phyloP scores from a whole-genome alignment of 768 basidiomycete species.

The Paxillus involutus region DNA sequence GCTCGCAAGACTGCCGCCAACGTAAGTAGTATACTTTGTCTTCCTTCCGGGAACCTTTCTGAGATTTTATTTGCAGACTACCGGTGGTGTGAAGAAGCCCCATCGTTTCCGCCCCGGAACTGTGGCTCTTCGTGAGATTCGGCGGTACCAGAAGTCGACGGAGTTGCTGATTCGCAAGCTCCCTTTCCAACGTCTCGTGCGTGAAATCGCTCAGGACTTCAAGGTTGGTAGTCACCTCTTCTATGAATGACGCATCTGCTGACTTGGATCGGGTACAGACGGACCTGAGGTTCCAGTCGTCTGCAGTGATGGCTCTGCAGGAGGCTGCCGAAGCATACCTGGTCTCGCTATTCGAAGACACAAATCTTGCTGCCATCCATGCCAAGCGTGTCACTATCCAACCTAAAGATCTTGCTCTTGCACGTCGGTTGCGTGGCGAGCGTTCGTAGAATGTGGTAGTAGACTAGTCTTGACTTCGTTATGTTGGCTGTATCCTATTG shows the following conservation, averaged over 20 bases:
- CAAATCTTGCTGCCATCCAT: slow-evolving; percentile 83
- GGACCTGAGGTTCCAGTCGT: slow-evolving; percentile 87
- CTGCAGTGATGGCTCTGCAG: slow-evolving; percentile 83
- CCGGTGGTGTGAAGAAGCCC: slow-evolving; percentile 93
- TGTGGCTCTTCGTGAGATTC: slow-evolving; percentile 87
- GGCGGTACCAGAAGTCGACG: slow-evolving; percentile 87
- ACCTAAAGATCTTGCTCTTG: slow-evolving; percentile 83
- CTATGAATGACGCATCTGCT: slow-evolving; percentile 32
- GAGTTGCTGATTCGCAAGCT: slow-evolving; percentile 86
- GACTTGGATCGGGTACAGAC: slow-evolving; percentile 41
- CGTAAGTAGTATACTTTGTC: slow-evolving; percentile 30
- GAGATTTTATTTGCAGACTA: slow-evolving; percentile 36
- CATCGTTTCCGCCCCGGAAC: slow-evolving; percentile 84
- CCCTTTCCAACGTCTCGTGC: slow-evolving; percentile 88
- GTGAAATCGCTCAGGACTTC: slow-evolving; percentile 91
- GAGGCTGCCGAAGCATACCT: slow-evolving; percentile 85
- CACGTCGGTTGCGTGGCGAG: slow-evolving; percentile 78
- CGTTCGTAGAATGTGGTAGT: slow-evolving; percentile 45
- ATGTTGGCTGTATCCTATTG: slow-evolving; percentile 22
- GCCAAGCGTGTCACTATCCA: slow-evolving; percentile 85
- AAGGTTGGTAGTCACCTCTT: slow-evolving; percentile 51
- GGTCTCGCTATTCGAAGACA: slow-evolving; percentile 77
- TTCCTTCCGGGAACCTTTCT: background rate
- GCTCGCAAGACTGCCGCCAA: slow-evolving; percentile 52
- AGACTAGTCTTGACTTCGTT: background rate